phyloP scores from a whole-genome alignment of 2,329 filamentous ascomycete species.

The Fusarium sterilihyphosum region DNA sequence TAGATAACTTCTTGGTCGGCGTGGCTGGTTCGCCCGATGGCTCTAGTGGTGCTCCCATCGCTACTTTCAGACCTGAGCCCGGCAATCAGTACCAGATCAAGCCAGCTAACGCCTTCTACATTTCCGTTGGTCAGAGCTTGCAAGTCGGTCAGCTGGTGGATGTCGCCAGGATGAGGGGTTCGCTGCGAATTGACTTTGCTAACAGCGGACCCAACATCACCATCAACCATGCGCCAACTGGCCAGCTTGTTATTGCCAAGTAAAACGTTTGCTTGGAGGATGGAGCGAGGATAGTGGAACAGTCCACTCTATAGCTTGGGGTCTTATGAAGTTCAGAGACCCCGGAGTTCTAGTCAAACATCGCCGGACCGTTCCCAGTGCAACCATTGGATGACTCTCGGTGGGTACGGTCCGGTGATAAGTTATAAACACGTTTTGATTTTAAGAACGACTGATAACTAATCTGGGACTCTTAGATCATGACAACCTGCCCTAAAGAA shows the following conservation, averaged over 20 bases:
- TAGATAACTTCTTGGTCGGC: neutral
- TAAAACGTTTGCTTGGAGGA: accelerated
- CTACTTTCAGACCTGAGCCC: neutral
- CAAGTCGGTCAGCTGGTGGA: neutral
- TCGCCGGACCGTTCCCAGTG: neutral
- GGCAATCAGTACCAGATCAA: neutral
- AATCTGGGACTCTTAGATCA: neutral
- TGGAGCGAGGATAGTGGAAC: neutral
- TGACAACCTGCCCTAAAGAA: accelerated
- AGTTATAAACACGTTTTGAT: neutral
- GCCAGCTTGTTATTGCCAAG: neutral
- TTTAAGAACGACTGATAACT: accelerated
- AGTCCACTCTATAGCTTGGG: neutral
- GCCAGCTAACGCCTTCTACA: neutral
- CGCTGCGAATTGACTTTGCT: neutral
- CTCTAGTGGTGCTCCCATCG: neutral
- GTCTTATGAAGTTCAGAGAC: neutral
- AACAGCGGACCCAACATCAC: neutral
- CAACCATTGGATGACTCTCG: too few species aligned
- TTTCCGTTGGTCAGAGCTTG: neutral
- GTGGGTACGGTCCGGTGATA: neutral
- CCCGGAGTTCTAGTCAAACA: neutral
- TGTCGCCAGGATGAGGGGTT: neutral
- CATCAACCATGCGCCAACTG: neutral
- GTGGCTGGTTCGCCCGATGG: neutral